phyloP scores from a whole-genome alignment of 169 alveolate genomes.

The Perkinsus olseni region DNA sequence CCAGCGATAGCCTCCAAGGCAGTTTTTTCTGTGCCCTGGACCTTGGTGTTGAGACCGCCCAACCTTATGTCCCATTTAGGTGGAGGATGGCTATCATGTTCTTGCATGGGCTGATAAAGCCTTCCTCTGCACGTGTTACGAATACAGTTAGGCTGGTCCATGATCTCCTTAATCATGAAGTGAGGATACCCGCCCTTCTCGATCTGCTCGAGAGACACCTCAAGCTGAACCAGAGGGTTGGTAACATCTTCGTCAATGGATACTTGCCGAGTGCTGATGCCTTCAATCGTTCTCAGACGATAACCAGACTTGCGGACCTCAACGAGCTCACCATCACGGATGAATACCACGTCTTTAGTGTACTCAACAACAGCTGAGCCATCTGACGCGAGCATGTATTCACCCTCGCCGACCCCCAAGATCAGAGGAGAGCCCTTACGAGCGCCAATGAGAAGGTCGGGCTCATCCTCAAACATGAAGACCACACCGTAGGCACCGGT shows the following conservation, averaged over 20 bases:
- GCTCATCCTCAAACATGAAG: conserved; percentile 68
- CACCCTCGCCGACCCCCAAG: conserved; percentile 66
- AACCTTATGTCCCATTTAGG: conserved; percentile 19
- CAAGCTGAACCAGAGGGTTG: conserved; percentile 44
- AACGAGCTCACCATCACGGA: conserved; percentile 77
- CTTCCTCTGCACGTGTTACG: neutral
- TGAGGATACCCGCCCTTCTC: conserved; percentile 41
- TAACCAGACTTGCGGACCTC: conserved; percentile 37
- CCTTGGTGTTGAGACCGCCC: conserved; percentile 37
- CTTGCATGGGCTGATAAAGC: conserved; percentile 22
- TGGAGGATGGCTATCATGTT: conserved; percentile 26
- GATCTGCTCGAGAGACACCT: conserved; percentile 62
- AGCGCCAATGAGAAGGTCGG: conserved; percentile 77
- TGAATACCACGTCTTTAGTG: conserved; percentile 77
- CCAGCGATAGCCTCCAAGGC: conserved; percentile 18
- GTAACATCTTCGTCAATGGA: conserved; percentile 30
- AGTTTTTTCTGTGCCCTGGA: conserved; percentile 25
- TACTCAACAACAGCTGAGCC: conserved; percentile 81
- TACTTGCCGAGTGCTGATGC: conserved; percentile 9
- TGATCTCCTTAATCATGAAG: conserved; percentile 81
- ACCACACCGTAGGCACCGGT: conserved; percentile 93
- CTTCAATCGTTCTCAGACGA: conserved; percentile 33
- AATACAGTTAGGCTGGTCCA: conserved; percentile 68
- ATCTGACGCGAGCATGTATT: conserved; percentile 83
- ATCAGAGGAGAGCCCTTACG: conserved; percentile 84